Base-by-base conservation (phyloP, 2,329 filamentous ascomycete genomes). In the Chaetomium sp. region DNA sequence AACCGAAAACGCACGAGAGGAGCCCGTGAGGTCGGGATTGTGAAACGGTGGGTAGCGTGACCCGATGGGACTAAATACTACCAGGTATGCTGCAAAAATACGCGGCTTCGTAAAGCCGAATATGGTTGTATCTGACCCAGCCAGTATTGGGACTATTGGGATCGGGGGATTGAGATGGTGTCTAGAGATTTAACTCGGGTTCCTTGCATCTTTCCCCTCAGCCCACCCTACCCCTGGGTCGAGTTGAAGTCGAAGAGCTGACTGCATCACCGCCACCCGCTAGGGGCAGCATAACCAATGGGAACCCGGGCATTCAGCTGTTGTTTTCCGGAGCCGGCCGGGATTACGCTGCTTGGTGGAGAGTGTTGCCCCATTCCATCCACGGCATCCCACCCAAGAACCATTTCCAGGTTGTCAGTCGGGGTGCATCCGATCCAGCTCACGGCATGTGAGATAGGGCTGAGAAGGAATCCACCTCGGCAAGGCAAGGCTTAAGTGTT, bases 231-330 rank as follows among this genome's bases (percentile, higher is more conserved):
- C 63, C 57, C 10, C 51, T 31, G 53, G n/a, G 38, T 42, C 16
- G 38, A 42, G 38, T 29, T 42, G 38, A 42, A 42, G 38, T 42
- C 38, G 38, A 42, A 31, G 35, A 49, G 64, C 64, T 65, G 57
- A 58, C 61, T 56, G 65, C 53, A 49, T 64, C 61, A 54, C 42
- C 56, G 29, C 7, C n/a, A 23, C 16, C n/a, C 25, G 4, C 25
- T 54, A n/a, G 55, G 29, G 25, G n/a, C 42, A 8, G 45, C 45
- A 29, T 27, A 35, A 19, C 66, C 66, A 67, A 67, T 67, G 61
- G 56, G 49, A 65, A n/a, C 38, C 12, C 47, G 38, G 38, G 13
- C 38, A 42, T 42, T 42, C 38, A 42, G 38, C 23, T 47, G 23
- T n/a, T 45, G 49, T 35, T 57, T 29, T 16, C 27, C 25, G n/a